Evolutionary conservation across 1,284 basidiomycete genomes (phyloP), one percentile per base, ranked within the genome.

Genomic region (Rhizoctonia solani): DNA sequence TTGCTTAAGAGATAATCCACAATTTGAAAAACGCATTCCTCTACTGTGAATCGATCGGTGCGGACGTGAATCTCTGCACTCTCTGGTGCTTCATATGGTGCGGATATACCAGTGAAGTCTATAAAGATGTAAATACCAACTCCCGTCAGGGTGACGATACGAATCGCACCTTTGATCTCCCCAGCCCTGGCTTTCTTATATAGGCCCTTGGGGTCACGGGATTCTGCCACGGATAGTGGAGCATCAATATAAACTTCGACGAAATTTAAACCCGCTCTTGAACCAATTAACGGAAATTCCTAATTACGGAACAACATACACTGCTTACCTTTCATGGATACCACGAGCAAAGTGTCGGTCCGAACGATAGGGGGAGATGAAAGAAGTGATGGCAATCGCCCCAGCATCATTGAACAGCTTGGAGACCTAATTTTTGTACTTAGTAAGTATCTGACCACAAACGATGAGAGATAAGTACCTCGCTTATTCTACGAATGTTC

Each of bases 21-120:
- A 75, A 99, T 95, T 68, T 86, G 81, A 70, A 84, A 82, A 50
- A 98, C 95, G 58, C 92, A 88, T 66, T 90, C 87, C 42, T 84
- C 82, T 50, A 99, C 89, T 72, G 89, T 86, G 34, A 82, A 84
- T 77, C 93, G 84, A 76, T 92, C 86, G 4, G 96, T 98, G 75
- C 85, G 87, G 77, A 99, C 92, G 80, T 97, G 95, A 69, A 99
- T 87, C 78, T 99, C 97, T 44, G 96, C 88, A 16, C 81, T 81
- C 68, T 83, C 81, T 4, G 97, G 96, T 6, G 88, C 86, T 79
- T 99, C 97, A 77, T 99, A 99, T 8, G 97, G 97, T 2, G 97
- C 94, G 39, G 93, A 95, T 75, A 99, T 90, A 11, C 97, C 96
- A 50, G 97, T 99, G 79, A 99, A 98, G 71, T 98, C 96, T 96